These are phyloP conservation scores for Scutellaria baicalensis DNA, from an alignment of 257 asterid species.

Conservation along the genomic window DNA sequence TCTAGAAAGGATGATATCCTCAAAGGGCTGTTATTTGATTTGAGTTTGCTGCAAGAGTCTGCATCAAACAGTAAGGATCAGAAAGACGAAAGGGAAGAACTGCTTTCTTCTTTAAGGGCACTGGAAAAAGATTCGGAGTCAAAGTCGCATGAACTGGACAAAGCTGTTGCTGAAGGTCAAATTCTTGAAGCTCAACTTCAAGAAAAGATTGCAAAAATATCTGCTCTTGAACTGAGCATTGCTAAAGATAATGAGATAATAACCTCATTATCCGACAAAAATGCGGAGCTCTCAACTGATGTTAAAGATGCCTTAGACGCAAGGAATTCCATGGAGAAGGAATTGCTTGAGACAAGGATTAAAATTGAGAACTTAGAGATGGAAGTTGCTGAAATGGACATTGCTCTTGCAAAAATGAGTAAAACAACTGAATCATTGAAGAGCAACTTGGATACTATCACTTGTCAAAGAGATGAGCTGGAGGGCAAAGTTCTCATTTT, in stretches of 20 bases:
- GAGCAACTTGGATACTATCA: constrained; percentile 45
- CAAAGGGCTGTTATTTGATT: constrained; percentile 74
- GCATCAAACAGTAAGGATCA: constrained; percentile 70
- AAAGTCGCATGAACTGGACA: constrained; percentile 49
- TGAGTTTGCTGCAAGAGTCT: constrained; percentile 88
- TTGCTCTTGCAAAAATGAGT: constrained; percentile 51
- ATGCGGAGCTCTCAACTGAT: constrained; percentile 43
- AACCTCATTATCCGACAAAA: constrained; percentile 38
- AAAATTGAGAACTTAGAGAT: constrained; percentile 47
- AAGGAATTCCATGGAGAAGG: constrained; percentile 47
- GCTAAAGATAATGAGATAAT: constrained; percentile 35
- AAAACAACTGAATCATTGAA: constrained; percentile 44
- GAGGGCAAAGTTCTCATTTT: constrained; percentile 28
- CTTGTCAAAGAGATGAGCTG: constrained; percentile 50
- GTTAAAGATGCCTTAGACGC: constrained; percentile 40
- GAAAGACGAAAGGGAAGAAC: constrained; percentile 53
- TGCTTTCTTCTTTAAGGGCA: constrained; percentile 41
- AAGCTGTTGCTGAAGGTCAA: constrained; percentile 45
- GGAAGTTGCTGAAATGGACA: constrained; percentile 58
- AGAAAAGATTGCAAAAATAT: constrained; percentile 43
- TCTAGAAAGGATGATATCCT: constrained; percentile 79
- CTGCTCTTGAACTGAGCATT: constrained; percentile 51
- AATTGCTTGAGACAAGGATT: constrained; percentile 40
- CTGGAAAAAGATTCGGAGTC: constrained; percentile 44
- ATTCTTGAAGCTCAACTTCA: constrained; percentile 49